These are phyloP conservation scores for Sphagnum magellanicum DNA, from an alignment of 228 moss, liverwort and hornwort species.

Conservation along the genomic window DNA sequence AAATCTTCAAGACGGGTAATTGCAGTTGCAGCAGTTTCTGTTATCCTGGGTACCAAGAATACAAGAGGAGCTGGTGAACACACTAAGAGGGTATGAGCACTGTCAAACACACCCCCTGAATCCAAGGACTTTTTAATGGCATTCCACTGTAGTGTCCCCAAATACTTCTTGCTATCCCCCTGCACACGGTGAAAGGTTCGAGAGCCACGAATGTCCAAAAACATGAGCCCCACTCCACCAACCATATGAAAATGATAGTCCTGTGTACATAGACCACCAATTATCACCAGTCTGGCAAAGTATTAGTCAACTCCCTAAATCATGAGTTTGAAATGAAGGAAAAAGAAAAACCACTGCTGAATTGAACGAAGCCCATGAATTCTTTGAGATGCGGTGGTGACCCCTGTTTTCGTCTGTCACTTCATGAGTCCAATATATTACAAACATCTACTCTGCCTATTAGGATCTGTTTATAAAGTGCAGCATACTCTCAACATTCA, in stretches of 20 bases:
- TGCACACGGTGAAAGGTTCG: conserved; percentile 71
- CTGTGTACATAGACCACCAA: conserved; percentile 13
- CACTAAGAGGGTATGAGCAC: conserved; percentile 50
- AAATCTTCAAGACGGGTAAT: conserved; percentile 74
- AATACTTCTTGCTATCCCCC: conserved; percentile 38
- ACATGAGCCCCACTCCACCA: conserved; percentile 80
- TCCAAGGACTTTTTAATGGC: conserved; percentile 43
- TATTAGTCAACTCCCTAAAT: too few relatives aligned
- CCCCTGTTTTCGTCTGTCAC: too few relatives aligned
- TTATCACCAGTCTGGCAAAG: too few relatives aligned
- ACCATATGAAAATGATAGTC: conserved; percentile 87
- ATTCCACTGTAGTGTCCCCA: conserved; percentile 72
- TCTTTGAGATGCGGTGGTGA: too few relatives aligned
- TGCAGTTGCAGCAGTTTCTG: conserved; percentile 38
- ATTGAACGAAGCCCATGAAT: too few relatives aligned
- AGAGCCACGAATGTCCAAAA: conserved; percentile 87
- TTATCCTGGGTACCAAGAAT: conserved; percentile 66
- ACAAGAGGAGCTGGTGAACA: conserved; percentile 97
- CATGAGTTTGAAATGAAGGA: too few relatives aligned
- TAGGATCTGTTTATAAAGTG: too few relatives aligned
- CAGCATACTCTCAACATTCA: too few relatives aligned
- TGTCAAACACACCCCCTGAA: conserved; percentile 59
- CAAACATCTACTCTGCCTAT: too few relatives aligned
- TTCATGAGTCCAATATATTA: too few relatives aligned
- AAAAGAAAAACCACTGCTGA: too few relatives aligned